Base-by-base conservation (phyloP, 1,284 basidiomycete species). In the Fomitopsis pinicola region DNA sequence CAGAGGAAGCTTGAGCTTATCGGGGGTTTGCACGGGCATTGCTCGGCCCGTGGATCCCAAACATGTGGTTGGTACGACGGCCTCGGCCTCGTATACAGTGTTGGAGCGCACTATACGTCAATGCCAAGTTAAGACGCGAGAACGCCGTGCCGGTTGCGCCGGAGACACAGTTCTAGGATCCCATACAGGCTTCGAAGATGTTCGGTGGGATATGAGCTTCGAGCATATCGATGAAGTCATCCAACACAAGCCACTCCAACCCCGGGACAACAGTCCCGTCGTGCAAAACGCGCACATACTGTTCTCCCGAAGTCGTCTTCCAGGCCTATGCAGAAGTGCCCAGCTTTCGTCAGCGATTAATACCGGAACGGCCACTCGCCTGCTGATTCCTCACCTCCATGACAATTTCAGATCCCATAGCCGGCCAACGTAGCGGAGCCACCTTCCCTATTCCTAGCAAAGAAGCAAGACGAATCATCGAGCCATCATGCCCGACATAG, bases 401-500 rank as follows among this genome's bases (percentile, higher is more conserved):
- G 53, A 80, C 61, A n/a, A 83, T 76, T 64, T 83, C 81, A 15
- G 78, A 79, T 2, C 82, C 81, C 53, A 83, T 70, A 0, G 82
- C 80, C 1, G 82, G 82, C 81, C 81, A 83, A 33, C 80, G 75
- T 57, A 83, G 66, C 1, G 70, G 69, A 8, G 67, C 64, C 10
- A 64, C 62, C 42, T 68, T 71, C 15, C 79, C 80, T 17, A 82
- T 67, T 6, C 81, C 80, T 2, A 83, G 72, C 14, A 78, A 76
- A 1, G 80, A 70, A 7, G 80, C 79, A 5, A 83, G 77, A 35
- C 81, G 75, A 57, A 83, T 76, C 75, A 83, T 79, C 6, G 79
- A 76, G 4, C 81, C 80, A 61, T 83, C 82, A 60, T 83, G 82
- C 5, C 80, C 82, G 9, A 83, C 77, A 57, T 80, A 80, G 59